A percentile compares a stretch with the other conserved stretches of the same genome.
phyloP scores from a whole-genome alignment of 148 eudicot genomes.

The Selenicereus undatus region DNA sequence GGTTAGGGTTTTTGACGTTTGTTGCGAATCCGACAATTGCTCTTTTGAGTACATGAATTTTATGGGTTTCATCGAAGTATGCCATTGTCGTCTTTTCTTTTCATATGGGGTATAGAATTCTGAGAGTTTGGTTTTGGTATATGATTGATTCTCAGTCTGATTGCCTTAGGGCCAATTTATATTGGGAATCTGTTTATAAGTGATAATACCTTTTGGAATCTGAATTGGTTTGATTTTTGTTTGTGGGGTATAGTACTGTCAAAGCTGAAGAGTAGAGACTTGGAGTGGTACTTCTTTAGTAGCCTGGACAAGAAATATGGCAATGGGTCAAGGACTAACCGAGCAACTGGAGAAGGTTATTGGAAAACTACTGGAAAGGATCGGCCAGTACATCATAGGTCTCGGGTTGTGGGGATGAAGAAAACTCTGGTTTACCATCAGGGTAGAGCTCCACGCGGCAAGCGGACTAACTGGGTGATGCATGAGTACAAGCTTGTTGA shows the following conservation, averaged over 20 bases:
- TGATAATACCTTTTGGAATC: background rate
- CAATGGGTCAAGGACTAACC: conserved; percentile 71
- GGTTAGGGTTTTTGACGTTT: background rate
- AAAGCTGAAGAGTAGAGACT: conserved; percentile 75
- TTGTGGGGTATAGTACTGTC: conserved; percentile 50
- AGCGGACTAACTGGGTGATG: conserved; percentile 94
- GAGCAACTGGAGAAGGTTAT: conserved; percentile 83
- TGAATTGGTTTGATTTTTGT: conserved; percentile 8
- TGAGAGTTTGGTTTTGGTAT: background rate
- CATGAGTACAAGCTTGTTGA: conserved; percentile 84
- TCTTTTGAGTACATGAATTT: no score
- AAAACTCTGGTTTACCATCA: conserved; percentile 86
- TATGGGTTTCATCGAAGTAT: no score
- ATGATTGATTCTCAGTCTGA: background rate
- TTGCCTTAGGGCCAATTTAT: background rate
- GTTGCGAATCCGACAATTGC: no score
- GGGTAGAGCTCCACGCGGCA: conserved; percentile 91
- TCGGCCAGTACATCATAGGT: conserved; percentile 49
- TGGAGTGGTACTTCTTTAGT: conserved; percentile 94
- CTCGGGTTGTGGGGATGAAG: conserved; percentile 62
- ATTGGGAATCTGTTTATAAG: background rate
- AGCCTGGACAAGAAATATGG: conserved; percentile 82
- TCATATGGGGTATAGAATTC: background rate
- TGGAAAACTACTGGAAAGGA: conserved; percentile 95
- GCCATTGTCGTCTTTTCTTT: no score